Conservation (phyloP, 2,329 filamentous ascomycete species). For the Biscogniauxia sp. region DNA sequence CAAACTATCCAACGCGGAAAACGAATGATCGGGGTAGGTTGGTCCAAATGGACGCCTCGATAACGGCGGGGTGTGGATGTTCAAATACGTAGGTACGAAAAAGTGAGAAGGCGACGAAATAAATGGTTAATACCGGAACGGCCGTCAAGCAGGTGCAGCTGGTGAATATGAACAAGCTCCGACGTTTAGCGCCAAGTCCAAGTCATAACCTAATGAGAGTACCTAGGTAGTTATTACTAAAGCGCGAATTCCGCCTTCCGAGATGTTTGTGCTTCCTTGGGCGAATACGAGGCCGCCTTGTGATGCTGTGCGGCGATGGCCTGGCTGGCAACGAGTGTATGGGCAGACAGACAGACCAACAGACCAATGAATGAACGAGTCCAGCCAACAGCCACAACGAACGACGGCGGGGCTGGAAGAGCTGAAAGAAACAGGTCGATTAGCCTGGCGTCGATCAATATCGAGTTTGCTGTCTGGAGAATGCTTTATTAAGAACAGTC, state of each 20-base stretch:
- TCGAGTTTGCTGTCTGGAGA: conserved; percentile 12
- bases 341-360: not conserved
- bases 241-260: not conserved
- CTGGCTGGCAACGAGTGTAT: conserved; percentile 1
- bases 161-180: not conserved
- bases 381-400: conserved; percentile 9
- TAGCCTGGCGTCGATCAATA: conserved; percentile 24
- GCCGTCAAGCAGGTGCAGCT: not conserved
- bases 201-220: not conserved
- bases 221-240: not conserved
- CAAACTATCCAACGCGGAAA: conserved; percentile 20
- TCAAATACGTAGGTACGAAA: conserved; percentile 11
- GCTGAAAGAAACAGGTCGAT: conserved; percentile 23
- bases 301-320: conserved; percentile 15
- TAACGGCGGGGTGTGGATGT: conserved; percentile 14
- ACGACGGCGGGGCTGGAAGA: conserved; percentile 20
- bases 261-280: not conserved
- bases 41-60: not conserved
- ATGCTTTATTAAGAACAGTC: conserved; percentile 6
- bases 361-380: conserved; percentile 9
- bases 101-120: conserved; percentile 1
- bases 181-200: not conserved
- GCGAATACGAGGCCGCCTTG: conserved; percentile 21
- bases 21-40: conserved; percentile 5
- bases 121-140: conserved; percentile 2